Conservation (phyloP, 441 rosid species). For the Hura crepitans region DNA sequence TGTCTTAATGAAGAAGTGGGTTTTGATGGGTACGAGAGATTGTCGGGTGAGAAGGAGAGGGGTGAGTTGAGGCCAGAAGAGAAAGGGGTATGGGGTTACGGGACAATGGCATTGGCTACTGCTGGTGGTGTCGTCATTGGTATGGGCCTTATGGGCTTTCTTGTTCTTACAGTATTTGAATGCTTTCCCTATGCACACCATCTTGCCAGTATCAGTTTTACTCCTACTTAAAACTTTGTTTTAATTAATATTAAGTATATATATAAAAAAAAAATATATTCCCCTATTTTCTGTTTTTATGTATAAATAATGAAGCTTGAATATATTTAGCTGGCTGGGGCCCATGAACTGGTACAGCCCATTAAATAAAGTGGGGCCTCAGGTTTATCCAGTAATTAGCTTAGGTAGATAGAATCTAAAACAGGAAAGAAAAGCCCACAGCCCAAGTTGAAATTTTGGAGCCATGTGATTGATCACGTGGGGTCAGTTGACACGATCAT, state of each 20-base stretch:
- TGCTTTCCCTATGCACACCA: slow-evolving; percentile 18
- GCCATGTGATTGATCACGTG: slow-evolving; percentile 26
- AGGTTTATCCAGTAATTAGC: not conserved
- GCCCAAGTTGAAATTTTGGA: not conserved
- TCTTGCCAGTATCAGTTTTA: not conserved
- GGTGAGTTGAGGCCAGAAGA: slow-evolving; percentile 8
- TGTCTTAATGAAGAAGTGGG: slow-evolving; percentile 32
- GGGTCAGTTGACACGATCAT: slow-evolving; percentile 9
- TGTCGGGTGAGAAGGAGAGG: not conserved
- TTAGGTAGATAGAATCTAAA: not conserved
- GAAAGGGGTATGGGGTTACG: not conserved
- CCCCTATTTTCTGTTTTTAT: too few relatives aligned
- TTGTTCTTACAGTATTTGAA: slow-evolving; percentile 24
- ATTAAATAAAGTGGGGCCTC: too few relatives aligned
- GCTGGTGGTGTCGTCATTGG: slow-evolving; percentile 35
- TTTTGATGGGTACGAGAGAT: slow-evolving; percentile 9
- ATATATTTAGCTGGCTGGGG: too few relatives aligned
- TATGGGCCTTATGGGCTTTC: slow-evolving; percentile 30
- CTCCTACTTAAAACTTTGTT: slow-evolving; percentile 35
- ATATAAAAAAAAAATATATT: too few relatives aligned
- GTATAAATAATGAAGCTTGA: too few relatives aligned
- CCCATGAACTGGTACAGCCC: too few relatives aligned
- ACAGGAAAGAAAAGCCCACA: not conserved
- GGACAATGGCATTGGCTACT: not conserved
- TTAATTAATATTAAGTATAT: too few relatives aligned